phyloP scores from a whole-genome alignment of 1,284 basidiomycete species.

The Microbotryum violaceum region DNA sequence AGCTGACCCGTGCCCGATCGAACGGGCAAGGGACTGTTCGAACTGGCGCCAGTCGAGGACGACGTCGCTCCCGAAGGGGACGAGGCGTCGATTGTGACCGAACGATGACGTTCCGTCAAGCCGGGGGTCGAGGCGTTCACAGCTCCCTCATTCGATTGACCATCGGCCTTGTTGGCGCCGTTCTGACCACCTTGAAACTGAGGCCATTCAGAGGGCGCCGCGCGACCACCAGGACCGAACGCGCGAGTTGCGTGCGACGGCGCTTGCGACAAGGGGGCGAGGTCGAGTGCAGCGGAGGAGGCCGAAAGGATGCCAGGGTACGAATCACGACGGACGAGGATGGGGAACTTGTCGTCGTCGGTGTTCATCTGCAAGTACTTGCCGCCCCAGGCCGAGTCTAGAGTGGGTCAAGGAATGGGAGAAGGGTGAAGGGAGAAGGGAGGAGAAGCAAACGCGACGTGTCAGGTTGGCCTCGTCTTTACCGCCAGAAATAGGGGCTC shows the following conservation, averaged over 20 bases:
- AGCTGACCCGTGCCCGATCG: conserved; percentile 2
- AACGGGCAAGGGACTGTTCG: conserved; percentile 1
- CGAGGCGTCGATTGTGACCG: conserved; percentile 14
- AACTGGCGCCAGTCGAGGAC: conserved; percentile 9
- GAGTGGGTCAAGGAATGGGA: background rate
- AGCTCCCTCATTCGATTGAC: conserved; percentile 5
- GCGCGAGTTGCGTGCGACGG: conserved; percentile 56
- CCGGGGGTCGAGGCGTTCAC: conserved; percentile 3
- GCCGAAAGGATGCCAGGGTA: conserved; percentile 57
- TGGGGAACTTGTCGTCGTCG: conserved; percentile 77
- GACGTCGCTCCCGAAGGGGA: conserved; percentile 4
- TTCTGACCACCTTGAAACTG: conserved; percentile 52
- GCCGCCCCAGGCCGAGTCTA: conserved; percentile 64
- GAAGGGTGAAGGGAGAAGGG: background rate
- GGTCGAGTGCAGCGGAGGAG: conserved; percentile 85
- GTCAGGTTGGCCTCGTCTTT: background rate
- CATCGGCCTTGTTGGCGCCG: too few relatives aligned
- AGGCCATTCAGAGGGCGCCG: conserved; percentile 63
- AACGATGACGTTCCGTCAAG: conserved; percentile 13
- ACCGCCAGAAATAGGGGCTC: too few relatives aligned
- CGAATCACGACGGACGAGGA: conserved; percentile 44
- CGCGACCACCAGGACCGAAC: conserved; percentile 42
- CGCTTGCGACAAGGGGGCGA: conserved; percentile 78
- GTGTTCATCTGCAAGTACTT: conserved; percentile 74
- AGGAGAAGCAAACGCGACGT: conserved; percentile 16